These are phyloP conservation scores for Erodium texanum DNA, from an alignment of 441 rosid genomes.

Conservation along the genomic window DNA sequence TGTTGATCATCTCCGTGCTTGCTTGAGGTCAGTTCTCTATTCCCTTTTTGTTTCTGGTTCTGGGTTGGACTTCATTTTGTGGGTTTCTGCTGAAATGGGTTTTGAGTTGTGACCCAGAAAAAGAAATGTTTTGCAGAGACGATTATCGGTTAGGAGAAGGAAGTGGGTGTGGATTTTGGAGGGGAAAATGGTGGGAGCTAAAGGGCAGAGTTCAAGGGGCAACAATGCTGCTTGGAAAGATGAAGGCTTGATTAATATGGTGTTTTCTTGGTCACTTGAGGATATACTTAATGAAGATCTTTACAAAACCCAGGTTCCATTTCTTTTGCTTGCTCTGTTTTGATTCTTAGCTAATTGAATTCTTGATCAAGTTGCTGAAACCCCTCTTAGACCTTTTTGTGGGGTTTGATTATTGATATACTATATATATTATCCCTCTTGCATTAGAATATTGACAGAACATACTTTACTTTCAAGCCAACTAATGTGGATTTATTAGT, in stretches of 20 bases:
- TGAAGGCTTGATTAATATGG: slow-evolving; percentile 8
- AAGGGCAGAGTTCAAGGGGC: background rate
- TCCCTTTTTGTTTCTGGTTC: background rate
- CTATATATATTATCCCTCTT: background rate
- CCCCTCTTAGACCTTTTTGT: background rate
- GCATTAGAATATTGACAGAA: background rate
- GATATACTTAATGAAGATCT: slow-evolving; percentile 20
- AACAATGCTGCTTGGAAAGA: background rate
- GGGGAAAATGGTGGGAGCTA: background rate
- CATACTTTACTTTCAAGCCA: background rate
- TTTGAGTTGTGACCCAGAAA: background rate
- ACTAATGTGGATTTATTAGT: background rate
- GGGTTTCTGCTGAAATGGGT: background rate
- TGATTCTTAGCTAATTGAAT: background rate
- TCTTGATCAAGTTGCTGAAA: slow-evolving; percentile 7
- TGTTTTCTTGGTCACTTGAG: slow-evolving; percentile 30
- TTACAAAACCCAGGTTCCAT: slow-evolving; percentile 23
- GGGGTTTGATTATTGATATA: background rate
- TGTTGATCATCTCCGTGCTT: background rate
- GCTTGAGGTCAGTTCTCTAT: background rate
- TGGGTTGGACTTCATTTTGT: too few species aligned
- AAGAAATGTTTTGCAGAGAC: background rate
- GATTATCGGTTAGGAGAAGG: slow-evolving; percentile 1
- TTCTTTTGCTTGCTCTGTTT: background rate
- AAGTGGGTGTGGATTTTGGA: background rate